Percentiles rank a stretch among this genome's conserved stretches.
These are phyloP conservation scores for Pleurotus sapidus DNA, from an alignment of 768 basidiomycete species.

Conservation along the genomic window DNA sequence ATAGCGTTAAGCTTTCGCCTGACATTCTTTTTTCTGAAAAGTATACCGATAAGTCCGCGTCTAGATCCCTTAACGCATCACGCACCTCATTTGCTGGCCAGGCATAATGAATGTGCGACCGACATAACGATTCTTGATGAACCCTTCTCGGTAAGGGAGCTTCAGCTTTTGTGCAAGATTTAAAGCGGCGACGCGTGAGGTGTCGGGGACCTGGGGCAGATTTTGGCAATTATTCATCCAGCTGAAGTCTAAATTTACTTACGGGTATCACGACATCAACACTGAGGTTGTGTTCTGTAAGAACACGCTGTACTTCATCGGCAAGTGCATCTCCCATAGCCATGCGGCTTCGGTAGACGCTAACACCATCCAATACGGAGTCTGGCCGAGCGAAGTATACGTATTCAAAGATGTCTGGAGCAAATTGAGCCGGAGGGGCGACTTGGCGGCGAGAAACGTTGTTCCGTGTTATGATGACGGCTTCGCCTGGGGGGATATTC, in stretches of 20 bases:
- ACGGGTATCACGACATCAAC: slow-evolving; percentile 98
- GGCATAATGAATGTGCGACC: slow-evolving; percentile 99
- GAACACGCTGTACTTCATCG: slow-evolving; percentile 74
- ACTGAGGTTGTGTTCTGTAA: slow-evolving; percentile 61
- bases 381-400: slow-evolving; percentile 99
- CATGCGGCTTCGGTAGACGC: slow-evolving; percentile 97
- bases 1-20: slow-evolving; percentile 95
- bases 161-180: slow-evolving; percentile 89
- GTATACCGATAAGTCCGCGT: neutral
- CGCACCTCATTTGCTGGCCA: slow-evolving; percentile 89
- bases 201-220: slow-evolving; percentile 79
- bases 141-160: slow-evolving; percentile 95
- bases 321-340: slow-evolving; percentile 98
- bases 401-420: slow-evolving; percentile 98
- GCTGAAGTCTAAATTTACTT: slow-evolving; percentile 15
- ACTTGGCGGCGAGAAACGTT: slow-evolving; percentile 76
- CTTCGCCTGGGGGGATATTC: slow-evolving; percentile 63
- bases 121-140: slow-evolving; percentile 98
- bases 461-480: slow-evolving; percentile 88
- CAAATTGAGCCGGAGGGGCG: slow-evolving; percentile 67
- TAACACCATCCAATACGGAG: slow-evolving; percentile 95
- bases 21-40: slow-evolving; percentile 82
- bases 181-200: slow-evolving; percentile 92
- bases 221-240: neutral
- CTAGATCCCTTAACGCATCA: no score